phyloP scores from a whole-genome alignment of 1,284 basidiomycete species.

The Ceratobasidium sp. region DNA sequence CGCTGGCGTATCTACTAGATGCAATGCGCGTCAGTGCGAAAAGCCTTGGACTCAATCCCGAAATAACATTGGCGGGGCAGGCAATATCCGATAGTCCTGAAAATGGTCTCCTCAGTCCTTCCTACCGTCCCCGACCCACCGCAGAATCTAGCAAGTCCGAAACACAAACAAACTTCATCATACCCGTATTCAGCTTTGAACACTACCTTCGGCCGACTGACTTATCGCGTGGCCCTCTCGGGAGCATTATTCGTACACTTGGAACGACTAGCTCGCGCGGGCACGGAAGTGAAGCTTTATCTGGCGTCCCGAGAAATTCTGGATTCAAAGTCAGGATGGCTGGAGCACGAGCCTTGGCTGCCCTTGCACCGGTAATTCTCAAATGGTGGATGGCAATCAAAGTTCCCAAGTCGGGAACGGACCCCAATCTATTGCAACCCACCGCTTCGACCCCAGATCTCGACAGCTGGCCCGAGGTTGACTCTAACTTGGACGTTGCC shows the following conservation, averaged over 20 bases:
- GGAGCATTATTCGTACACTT: constrained; percentile 18
- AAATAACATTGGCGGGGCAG: background rate
- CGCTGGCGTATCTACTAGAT: constrained; percentile 26
- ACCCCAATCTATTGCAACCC: background rate
- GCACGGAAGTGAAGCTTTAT: background rate
- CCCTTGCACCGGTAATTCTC: constrained; percentile 27
- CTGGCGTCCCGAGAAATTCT: background rate
- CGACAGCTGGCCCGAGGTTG: constrained; percentile 19
- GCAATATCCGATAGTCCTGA: background rate
- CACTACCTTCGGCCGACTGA: constrained; percentile 38
- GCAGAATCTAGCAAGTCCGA: background rate
- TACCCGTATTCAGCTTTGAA: constrained; percentile 36
- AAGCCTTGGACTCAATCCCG: constrained; percentile 12
- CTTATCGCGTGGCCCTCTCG: constrained; percentile 33
- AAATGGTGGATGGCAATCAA: constrained; percentile 25
- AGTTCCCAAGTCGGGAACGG: constrained; percentile 1
- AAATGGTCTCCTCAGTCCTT: constrained; percentile 7
- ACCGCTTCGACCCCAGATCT: background rate
- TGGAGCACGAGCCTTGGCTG: constrained; percentile 29
- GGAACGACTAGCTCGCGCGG: background rate
- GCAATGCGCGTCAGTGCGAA: constrained; percentile 29
- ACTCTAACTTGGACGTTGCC: background rate
- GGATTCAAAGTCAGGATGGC: constrained; percentile 10
- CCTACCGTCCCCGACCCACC: background rate
- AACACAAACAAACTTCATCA: background rate